These are phyloP conservation scores for Melampsora larici-populina DNA, from an alignment of 1,284 basidiomycete genomes.

Conservation along the genomic window DNA sequence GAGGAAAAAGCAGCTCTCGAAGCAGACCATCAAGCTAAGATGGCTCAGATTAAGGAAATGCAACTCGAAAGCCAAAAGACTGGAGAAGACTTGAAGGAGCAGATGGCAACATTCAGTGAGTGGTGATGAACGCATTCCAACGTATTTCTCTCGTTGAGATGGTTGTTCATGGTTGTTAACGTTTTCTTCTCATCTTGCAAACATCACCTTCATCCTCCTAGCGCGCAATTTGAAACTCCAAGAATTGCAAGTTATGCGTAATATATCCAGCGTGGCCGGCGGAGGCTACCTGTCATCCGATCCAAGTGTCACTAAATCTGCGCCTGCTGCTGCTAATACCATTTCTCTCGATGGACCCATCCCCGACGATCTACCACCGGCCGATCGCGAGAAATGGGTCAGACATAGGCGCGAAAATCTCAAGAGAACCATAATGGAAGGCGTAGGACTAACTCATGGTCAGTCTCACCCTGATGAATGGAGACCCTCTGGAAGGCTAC, in stretches of 20 bases:
- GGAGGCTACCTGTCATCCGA: slow-evolving; percentile 23
- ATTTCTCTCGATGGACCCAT: background rate
- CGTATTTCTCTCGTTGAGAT: no score
- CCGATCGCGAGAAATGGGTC: slow-evolving; percentile 8
- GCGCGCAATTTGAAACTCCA: slow-evolving; percentile 37
- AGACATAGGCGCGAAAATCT: slow-evolving; percentile 15
- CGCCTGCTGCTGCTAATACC: background rate
- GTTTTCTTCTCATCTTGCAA: background rate
- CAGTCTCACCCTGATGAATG: slow-evolving; percentile 6
- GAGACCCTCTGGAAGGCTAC: slow-evolving; percentile 15
- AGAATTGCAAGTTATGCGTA: slow-evolving; percentile 24
- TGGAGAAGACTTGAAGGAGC: slow-evolving; percentile 29
- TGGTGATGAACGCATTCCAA: background rate
- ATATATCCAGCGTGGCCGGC: slow-evolving; percentile 11
- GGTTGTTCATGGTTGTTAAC: background rate
- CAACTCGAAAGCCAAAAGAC: slow-evolving; percentile 37
- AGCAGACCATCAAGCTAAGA: slow-evolving; percentile 16
- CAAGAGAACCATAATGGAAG: slow-evolving; percentile 5
- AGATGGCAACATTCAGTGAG: slow-evolving; percentile 25
- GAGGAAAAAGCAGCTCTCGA: slow-evolving; percentile 37
- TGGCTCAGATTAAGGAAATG: slow-evolving; percentile 30
- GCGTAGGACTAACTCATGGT: slow-evolving; percentile 1
- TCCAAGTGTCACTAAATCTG: slow-evolving; percentile 1
- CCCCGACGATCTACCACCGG: background rate
- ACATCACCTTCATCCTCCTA: background rate